These are phyloP conservation scores for Cystofilobasidium macerans DNA, from an alignment of 768 basidiomycete species.

Conservation along the genomic window DNA sequence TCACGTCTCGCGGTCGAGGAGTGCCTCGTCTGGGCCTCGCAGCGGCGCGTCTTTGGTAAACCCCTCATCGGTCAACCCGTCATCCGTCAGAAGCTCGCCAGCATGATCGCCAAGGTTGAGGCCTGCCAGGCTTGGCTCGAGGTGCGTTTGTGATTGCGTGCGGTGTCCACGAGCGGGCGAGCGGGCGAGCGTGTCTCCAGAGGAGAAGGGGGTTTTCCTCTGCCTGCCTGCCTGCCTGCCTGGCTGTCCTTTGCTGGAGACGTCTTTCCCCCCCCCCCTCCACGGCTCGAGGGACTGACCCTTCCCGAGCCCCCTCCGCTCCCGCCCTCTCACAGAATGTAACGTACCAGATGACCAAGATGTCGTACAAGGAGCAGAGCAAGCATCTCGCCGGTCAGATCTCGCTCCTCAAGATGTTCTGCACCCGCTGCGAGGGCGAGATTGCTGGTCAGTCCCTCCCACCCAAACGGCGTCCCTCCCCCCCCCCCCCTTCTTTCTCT, in stretches of 20 bases:
- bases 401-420: slow-evolving; percentile 66
- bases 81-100: slow-evolving; percentile 74
- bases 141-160: neutral
- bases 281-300: too few species aligned
- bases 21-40: slow-evolving; percentile 53
- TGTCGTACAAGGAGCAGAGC: slow-evolving; percentile 46
- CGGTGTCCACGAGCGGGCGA: too few species aligned
- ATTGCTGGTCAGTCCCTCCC: too few species aligned
- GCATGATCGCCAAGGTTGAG: slow-evolving; percentile 78
- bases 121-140: slow-evolving; percentile 21
- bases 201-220: too few species aligned
- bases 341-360: slow-evolving; percentile 77
- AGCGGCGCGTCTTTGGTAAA: slow-evolving; percentile 85
- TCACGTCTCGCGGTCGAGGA: slow-evolving; percentile 23
- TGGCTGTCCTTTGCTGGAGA: too few species aligned
- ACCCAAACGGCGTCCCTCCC: too few species aligned
- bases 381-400: slow-evolving; percentile 63
- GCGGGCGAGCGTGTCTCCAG: too few species aligned
- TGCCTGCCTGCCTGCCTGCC: too few species aligned
- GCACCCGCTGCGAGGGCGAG: slow-evolving; percentile 63
- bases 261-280: too few species aligned
- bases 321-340: slow-evolving; percentile 81
- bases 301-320: slow-evolving; percentile 31
- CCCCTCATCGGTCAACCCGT: slow-evolving; percentile 66
- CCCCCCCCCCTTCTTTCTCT: too few species aligned